phyloP scores from a whole-genome alignment of 176 grass and related monocot genomes.

The Aegilops tauschii region DNA sequence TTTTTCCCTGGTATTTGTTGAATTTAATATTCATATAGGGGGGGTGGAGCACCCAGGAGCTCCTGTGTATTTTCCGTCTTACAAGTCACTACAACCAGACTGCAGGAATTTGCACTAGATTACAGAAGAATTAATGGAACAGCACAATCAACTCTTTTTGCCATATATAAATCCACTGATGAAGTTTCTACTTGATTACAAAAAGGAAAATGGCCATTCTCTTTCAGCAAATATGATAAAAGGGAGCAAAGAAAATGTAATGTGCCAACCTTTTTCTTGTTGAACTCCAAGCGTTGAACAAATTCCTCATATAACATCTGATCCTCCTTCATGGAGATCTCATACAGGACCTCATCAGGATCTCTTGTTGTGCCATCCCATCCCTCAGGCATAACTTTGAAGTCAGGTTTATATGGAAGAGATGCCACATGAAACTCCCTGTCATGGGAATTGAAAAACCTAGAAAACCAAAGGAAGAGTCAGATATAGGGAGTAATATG shows the following conservation, averaged over 20 bases:
- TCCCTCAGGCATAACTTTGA: constrained; percentile 97
- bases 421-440: constrained; percentile 97
- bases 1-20: too few relatives aligned
- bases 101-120: not conserved
- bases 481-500: not conserved
- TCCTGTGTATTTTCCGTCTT: not conserved
- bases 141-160: not conserved
- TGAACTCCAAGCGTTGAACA: constrained; percentile 83
- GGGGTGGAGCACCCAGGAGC: too few relatives aligned
- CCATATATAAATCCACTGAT: too few relatives aligned
- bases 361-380: constrained; percentile 92
- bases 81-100: not conserved
- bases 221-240: not conserved
- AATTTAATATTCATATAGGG: too few relatives aligned
- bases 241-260: not conserved
- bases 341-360: constrained; percentile 95
- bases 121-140: not conserved
- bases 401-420: constrained; percentile 95
- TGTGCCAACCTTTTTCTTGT: constrained; percentile 84
- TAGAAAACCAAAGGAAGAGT: constrained; percentile 37
- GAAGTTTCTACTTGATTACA: not conserved
- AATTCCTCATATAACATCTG: constrained; percentile 95
- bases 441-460: constrained; percentile 91
- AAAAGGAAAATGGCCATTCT: not conserved
- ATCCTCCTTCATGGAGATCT: constrained; percentile 97